Evolutionary conservation across 306 rosid species (phyloP), one percentile per base, ranked within the genome.

Genomic region (Cicer judaicum): DNA sequence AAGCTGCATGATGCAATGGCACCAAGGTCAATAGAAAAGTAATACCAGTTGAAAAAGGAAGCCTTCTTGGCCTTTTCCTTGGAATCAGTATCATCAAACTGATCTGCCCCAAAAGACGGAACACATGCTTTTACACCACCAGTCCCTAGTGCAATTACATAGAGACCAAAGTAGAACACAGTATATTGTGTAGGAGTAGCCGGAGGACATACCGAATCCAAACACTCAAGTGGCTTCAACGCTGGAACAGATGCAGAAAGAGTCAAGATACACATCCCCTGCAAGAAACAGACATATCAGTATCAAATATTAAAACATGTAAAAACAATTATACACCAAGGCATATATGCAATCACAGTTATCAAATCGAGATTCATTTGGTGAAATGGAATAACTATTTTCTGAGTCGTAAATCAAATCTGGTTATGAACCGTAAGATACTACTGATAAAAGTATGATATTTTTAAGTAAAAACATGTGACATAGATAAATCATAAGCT

Each of bases 71-170:
- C 73, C 79, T 89, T 88, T 85, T 93, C 98, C 75, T 47, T 73
- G 5, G 92, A 34, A 80, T 93, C 97, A 43, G 93, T 89, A 61
- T 91, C 96, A 81, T 93, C 98, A 84, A 93, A 93, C 85, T 93
- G 98, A 74, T 93, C 97, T 4, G 97, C 97, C 61, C 97, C 98
- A 77, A 93, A 91, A 56, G 92, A 80, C 11, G 88, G 84, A 55
- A 93, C 97, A 56, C 97, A 91, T 46, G 96, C 89, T 85, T 93
- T 93, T 69, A 93, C 91, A 52, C 97, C 97, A 71, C 97, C 98
- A 41, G 96, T 87, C 39, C 98, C 98, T 46, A 93, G 87, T 7
- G 98, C 98, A 78, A 93, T 84, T 78, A 91, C 76, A 70, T 93
- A 93, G 53, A 93, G 96, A 53, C 96, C 96, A 16, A 86, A 36